These are phyloP conservation scores for Colletotrichum salicis DNA, from an alignment of 2,329 filamentous ascomycete species.

Conservation along the genomic window DNA sequence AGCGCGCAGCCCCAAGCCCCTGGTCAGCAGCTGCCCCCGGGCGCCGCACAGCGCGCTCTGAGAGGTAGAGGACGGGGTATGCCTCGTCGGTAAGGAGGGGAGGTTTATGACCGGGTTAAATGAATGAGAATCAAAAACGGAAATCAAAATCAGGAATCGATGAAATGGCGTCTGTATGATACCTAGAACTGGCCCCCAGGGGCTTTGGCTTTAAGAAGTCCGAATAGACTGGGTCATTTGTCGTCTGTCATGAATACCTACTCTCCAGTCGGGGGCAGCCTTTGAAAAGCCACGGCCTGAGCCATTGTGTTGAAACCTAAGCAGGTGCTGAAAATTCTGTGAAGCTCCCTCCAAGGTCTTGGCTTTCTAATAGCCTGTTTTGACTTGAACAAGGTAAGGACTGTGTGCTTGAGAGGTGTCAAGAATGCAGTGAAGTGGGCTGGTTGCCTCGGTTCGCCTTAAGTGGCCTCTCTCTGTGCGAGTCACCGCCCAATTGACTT, in stretches of 20 bases:
- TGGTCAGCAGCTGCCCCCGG: slow-evolving; percentile 76
- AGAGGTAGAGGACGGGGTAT: slow-evolving; percentile 87
- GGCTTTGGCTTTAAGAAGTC: slow-evolving; percentile 34
- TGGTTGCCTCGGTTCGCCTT: too few species aligned
- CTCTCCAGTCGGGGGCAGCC: too few species aligned
- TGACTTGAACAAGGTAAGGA: too few species aligned
- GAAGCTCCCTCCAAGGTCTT: too few species aligned
- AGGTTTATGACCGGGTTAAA: slow-evolving; percentile 18
- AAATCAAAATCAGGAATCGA: slow-evolving; percentile 35
- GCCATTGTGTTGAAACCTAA: too few species aligned
- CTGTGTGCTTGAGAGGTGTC: too few species aligned
- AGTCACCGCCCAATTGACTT: too few species aligned
- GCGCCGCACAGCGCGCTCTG: slow-evolving; percentile 88
- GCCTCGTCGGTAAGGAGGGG: slow-evolving; percentile 75
- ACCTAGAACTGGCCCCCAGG: slow-evolving; percentile 34
- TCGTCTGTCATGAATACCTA: slow-evolving; percentile 13
- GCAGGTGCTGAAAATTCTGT: too few species aligned
- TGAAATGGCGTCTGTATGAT: slow-evolving; percentile 38
- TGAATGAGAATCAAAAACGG: slow-evolving; percentile 36
- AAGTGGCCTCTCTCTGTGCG: too few species aligned
- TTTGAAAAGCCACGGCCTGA: too few species aligned
- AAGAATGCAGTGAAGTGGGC: too few species aligned
- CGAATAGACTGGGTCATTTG: slow-evolving; percentile 37
- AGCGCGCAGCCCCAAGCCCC: slow-evolving; percentile 86
- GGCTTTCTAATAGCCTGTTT: too few species aligned